phyloP scores from a whole-genome alignment of 2,329 filamentous ascomycete species.

The Penicillium glabrum region DNA sequence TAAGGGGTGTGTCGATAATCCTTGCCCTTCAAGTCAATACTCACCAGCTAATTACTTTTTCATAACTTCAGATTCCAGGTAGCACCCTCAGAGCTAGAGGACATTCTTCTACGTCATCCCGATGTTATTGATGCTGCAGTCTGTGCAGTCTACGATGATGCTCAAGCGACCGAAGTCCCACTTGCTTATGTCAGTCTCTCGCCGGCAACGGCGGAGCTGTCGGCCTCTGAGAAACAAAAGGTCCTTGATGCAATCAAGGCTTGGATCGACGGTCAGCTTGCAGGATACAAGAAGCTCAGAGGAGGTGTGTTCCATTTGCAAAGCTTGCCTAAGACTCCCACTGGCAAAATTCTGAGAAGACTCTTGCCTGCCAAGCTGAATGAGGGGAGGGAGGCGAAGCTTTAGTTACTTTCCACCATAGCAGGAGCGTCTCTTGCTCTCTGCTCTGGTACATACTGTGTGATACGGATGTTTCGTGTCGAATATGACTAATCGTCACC shows the following conservation, averaged over 20 bases:
- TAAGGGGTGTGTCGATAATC: not conserved
- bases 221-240: constrained; percentile 4
- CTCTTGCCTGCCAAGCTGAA: constrained; percentile 13
- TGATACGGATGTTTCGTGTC: no score
- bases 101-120: constrained; percentile 72
- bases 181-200: constrained; percentile 19
- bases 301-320: constrained; percentile 22
- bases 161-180: constrained; percentile 22
- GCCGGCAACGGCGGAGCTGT: not conserved
- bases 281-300: constrained; percentile 22
- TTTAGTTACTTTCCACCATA: constrained; percentile 25
- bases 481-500: no score
- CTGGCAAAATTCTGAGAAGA: constrained; percentile 20
- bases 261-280: constrained; percentile 14
- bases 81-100: constrained; percentile 77
- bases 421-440: constrained; percentile 4
- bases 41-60: not conserved
- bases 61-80: constrained; percentile 19
- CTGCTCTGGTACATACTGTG: no score
- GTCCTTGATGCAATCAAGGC: constrained; percentile 7
- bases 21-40: not conserved
- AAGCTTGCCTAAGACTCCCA: constrained; percentile 17
- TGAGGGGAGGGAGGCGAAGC: not conserved
- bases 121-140: constrained; percentile 21
- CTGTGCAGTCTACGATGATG: constrained; percentile 20